A percentile compares a stretch with the other conserved stretches of the same genome.
phyloP scores from a whole-genome alignment of 1,139 yeast species.

The Geotrichum cucujoidarum region DNA sequence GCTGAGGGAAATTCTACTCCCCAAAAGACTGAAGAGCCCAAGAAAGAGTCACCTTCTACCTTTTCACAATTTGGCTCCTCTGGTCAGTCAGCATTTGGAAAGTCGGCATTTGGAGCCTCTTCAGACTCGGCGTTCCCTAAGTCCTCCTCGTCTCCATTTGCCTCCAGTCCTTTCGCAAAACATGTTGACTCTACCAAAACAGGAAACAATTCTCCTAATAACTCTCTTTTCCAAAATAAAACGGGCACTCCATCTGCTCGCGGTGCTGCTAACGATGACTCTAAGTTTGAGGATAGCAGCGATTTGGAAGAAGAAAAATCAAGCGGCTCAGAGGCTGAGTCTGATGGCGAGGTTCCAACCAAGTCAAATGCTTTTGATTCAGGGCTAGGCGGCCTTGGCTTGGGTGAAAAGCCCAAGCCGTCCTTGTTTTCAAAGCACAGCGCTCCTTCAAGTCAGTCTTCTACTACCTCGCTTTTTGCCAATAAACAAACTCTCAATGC shows the following conservation, averaged over 20 bases:
- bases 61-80: too few relatives aligned
- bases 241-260: conserved; percentile 58
- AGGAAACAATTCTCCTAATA: too few relatives aligned
- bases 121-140: not conserved
- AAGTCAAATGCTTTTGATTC: not conserved
- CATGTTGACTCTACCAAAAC: not conserved
- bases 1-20: too few relatives aligned
- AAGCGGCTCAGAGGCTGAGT: not conserved
- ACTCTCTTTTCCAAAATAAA: too few relatives aligned
- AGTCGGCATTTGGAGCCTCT: conserved; percentile 9
- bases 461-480: not conserved
- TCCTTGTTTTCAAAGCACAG: not conserved
- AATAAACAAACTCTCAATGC: not conserved
- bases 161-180: not conserved
- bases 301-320: conserved; percentile 1
- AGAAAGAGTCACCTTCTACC: too few relatives aligned
- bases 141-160: conserved; percentile 20
- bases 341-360: not conserved
- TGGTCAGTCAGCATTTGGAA: conserved; percentile 6
- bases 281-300: conserved; percentile 9
- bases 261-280: conserved; percentile 42
- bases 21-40: too few relatives aligned
- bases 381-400: not conserved
- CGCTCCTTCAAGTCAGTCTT: not conserved
- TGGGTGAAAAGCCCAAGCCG: not conserved